Percentiles rank a stretch among this genome's conserved stretches.
These are phyloP conservation scores for Taphrina confusa DNA, from an alignment of 1,139 yeast species.

Conservation along the genomic window DNA sequence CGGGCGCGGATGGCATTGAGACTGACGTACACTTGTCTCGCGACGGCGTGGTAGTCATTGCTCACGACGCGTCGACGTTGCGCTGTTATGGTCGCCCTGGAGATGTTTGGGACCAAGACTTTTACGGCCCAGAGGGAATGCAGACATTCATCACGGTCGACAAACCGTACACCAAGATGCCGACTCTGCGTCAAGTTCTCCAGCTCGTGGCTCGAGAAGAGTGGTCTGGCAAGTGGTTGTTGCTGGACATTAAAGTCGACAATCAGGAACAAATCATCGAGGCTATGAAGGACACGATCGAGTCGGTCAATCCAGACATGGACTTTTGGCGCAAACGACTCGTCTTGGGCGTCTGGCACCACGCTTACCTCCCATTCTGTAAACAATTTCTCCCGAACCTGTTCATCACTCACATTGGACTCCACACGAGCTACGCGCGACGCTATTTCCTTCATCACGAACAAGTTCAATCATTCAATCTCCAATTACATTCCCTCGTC, in stretches of 20 bases:
- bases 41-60: constrained; percentile 72
- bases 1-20: constrained; percentile 74
- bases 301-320: constrained; percentile 54
- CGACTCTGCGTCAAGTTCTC: constrained; percentile 63
- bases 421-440: constrained; percentile 35
- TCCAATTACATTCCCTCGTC: constrained; percentile 51
- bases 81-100: constrained; percentile 58
- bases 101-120: constrained; percentile 27
- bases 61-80: constrained; percentile 67
- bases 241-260: constrained; percentile 79
- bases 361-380: constrained; percentile 62
- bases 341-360: constrained; percentile 80
- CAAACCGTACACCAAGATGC: constrained; percentile 59
- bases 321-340: constrained; percentile 67
- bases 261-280: constrained; percentile 63
- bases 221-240: constrained; percentile 52
- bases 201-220: constrained; percentile 57
- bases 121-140: constrained; percentile 44
- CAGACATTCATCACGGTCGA: constrained; percentile 53
- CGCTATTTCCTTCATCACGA: constrained; percentile 41
- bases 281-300: constrained; percentile 56
- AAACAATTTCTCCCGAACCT: constrained; percentile 43
- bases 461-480: constrained; percentile 52
- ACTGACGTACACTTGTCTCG: constrained; percentile 78
- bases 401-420: constrained; percentile 38